Conservation (phyloP, 2,329 filamentous ascomycete genomes). For the Xylaria multiplex region DNA sequence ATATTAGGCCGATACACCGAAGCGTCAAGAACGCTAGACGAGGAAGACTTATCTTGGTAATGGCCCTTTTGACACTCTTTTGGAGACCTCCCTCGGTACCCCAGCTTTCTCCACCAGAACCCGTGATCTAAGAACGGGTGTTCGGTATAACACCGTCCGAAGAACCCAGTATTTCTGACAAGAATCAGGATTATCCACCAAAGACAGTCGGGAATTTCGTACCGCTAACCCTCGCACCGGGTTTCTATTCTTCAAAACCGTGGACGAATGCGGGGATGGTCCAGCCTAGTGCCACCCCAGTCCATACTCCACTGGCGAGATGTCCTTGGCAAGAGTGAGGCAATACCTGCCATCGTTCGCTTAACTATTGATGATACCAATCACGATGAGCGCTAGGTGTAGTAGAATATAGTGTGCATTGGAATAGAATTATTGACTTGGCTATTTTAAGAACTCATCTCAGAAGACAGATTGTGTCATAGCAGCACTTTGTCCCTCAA, state of each 20-base stretch:
- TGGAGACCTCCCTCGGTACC: background rate
- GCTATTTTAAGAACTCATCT: background rate
- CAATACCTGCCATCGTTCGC: background rate
- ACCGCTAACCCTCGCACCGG: background rate
- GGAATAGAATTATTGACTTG: background rate
- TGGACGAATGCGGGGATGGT: constrained; percentile 26
- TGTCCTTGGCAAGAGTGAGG: constrained; percentile 21
- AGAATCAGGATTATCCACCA: constrained; percentile 33
- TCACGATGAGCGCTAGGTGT: background rate
- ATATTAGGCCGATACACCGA: constrained; percentile 28
- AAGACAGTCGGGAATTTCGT: constrained; percentile 16
- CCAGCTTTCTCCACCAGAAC: constrained; percentile 4
- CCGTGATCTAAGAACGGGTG: background rate
- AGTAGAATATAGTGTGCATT: background rate
- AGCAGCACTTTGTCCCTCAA: background rate
- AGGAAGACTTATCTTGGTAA: too few relatives aligned
- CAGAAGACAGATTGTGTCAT: background rate
- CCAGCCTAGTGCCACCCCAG: background rate
- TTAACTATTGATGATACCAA: constrained; percentile 11
- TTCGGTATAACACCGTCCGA: constrained; percentile 31
- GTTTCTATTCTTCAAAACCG: background rate
- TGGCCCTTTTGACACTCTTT: too few relatives aligned
- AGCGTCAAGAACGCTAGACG: background rate
- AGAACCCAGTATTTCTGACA: constrained; percentile 3
- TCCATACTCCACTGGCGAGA: background rate